A percentile compares a stretch with the other conserved stretches of the same genome.
phyloP scores from a whole-genome alignment of 225 moss, liverwort and hornwort species.

The Polytrichum formosum region DNA sequence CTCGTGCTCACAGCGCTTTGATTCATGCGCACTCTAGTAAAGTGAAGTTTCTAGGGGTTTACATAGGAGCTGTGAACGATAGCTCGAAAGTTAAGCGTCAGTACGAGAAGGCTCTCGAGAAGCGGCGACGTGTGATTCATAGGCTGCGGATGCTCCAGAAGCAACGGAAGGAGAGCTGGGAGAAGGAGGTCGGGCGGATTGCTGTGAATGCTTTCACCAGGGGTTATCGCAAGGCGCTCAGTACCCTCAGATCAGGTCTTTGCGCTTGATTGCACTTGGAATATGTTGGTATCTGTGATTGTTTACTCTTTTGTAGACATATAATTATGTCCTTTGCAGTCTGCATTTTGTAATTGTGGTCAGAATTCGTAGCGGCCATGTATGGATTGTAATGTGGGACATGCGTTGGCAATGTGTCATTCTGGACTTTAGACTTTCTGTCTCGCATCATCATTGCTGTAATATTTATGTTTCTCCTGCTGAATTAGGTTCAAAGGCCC shows the following conservation, averaged over 20 bases:
- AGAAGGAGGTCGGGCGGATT: conserved; percentile 34
- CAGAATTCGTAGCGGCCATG: too few relatives aligned
- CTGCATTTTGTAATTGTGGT: too few relatives aligned
- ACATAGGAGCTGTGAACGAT: conserved; percentile 35
- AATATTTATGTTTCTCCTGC: too few relatives aligned
- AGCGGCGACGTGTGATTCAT: conserved; percentile 55
- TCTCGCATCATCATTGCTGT: too few relatives aligned
- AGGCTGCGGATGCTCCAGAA: conserved; percentile 51
- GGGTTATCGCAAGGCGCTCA: conserved; percentile 53
- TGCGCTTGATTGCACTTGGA: too few relatives aligned
- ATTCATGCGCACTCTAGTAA: conserved; percentile 38
- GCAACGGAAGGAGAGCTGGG: conserved; percentile 49
- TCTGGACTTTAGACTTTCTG: too few relatives aligned
- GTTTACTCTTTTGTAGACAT: too few relatives aligned
- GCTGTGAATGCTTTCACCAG: conserved; percentile 41
- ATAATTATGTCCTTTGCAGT: too few relatives aligned
- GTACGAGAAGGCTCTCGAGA: conserved; percentile 48
- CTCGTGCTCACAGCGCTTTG: conserved; percentile 19
- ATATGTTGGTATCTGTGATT: too few relatives aligned
- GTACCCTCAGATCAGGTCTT: conserved; percentile 45
- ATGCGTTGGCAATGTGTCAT: too few relatives aligned
- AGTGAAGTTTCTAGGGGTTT: conserved; percentile 49
- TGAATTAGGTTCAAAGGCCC: conserved; percentile 16
- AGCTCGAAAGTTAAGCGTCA: conserved; percentile 45
- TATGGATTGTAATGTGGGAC: too few relatives aligned